Conservation (phyloP, 2,329 filamentous ascomycete species). For the Pseudogymnoascus sp. region DNA sequence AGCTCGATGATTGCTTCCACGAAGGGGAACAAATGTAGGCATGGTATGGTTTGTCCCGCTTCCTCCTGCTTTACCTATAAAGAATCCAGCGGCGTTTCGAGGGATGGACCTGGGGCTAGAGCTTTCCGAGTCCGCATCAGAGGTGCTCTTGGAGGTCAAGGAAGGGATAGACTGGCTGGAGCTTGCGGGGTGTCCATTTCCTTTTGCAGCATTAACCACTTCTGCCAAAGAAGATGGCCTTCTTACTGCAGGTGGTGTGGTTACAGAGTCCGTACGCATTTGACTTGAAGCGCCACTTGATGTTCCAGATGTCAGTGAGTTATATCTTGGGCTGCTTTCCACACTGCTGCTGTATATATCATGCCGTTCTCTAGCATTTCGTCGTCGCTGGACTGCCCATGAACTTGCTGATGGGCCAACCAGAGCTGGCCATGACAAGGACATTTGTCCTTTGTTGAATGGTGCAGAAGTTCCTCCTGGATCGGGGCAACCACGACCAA, state of each 20-base stretch:
- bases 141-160: not conserved
- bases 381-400: constrained; percentile 13
- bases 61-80: not conserved
- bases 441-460: not conserved
- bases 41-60: not conserved
- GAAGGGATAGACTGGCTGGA: not conserved
- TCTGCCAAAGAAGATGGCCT: not conserved
- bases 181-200: not conserved
- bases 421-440: not conserved
- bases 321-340: constrained; percentile 16
- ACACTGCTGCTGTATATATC: constrained; percentile 22
- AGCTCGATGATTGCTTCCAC: constrained; percentile 9
- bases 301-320: constrained; percentile 14
- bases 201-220: not conserved
- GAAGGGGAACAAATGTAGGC: constrained; percentile 12
- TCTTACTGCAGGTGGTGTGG: not conserved
- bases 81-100: not conserved
- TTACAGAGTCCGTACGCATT: not conserved
- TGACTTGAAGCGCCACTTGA: not conserved
- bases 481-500: constrained; percentile 12
- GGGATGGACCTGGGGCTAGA: not conserved
- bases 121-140: not conserved
- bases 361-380: constrained; percentile 21
- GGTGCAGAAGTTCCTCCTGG: not conserved
- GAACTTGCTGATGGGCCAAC: not conserved